Evolutionary conservation across 2,329 filamentous ascomycete genomes (phyloP), one percentile per base, ranked within the genome.

Genomic region (Pestalotiopsis sp.): DNA sequence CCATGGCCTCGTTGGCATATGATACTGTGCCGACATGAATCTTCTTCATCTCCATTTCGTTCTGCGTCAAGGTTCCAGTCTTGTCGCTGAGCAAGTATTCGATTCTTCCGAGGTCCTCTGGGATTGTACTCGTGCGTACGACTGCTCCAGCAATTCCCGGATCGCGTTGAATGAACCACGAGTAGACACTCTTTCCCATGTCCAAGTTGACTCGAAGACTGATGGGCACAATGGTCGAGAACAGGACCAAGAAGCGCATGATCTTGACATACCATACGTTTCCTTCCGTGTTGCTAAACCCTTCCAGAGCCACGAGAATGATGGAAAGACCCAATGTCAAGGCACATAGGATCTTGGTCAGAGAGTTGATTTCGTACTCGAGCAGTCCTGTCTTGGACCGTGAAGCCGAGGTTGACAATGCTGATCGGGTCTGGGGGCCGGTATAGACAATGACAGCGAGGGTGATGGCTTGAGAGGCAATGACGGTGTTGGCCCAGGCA

Each of bases 161-260:
- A 76, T 99, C 96, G 63, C 91, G 88, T 78, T 99, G 94, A 69
- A 99, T 99, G 77, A 98, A 97, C 82, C 92, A 93, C 9, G 95
- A 97, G 80, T 98, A 99, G 2, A 96, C 94, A 67, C 93, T 95
- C 81, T 99, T 99, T 52, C 95, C 97, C 88, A 99, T 92, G 77
- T 99, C 96, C 20, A 99, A 85, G 77, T 99, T 99, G 73, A 99
- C 96, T 64, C 96, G 92, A 73, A 99, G 85, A 81, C 94, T 97
- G 80, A 99, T 98, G 1, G 96, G 96, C 31, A 99, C 97, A 76
- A 99, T 99, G 0, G 95, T 98, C n/a, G 95, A 98, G 84, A 99
- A 99, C 1, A 99, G 85, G 70, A 99, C 97, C 71, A 99, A 83
- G 78, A 98, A 99, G n/a, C 95, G 91, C 90, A 97, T 96, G 75